A percentile compares a stretch with the other conserved stretches of the same genome.
phyloP scores from a whole-genome alignment of 768 basidiomycete genomes.

The Tylopilus vinaceipallidus region DNA sequence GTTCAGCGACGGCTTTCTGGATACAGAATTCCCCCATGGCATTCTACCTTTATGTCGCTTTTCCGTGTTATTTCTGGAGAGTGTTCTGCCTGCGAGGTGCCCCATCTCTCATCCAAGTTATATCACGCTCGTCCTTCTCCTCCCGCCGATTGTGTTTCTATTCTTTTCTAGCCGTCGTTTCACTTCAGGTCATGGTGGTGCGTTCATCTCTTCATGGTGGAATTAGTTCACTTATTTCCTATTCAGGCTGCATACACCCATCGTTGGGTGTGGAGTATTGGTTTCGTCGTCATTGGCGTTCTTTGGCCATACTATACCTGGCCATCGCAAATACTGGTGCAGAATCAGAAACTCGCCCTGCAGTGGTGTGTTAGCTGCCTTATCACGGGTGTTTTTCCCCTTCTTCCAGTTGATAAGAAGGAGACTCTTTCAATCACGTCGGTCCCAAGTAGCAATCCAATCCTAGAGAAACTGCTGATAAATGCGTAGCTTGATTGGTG shows the following conservation, averaged over 20 bases:
- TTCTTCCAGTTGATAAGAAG: conserved; percentile 67
- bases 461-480: conserved; percentile 6
- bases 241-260: conserved; percentile 66
- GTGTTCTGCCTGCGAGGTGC: conserved; percentile 37
- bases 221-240: neutral
- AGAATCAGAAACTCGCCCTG: conserved; percentile 26
- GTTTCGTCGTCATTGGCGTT: conserved; percentile 56
- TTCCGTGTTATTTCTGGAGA: conserved; percentile 78
- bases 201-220: conserved; percentile 25
- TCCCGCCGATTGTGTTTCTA: conserved; percentile 21
- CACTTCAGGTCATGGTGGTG: conserved; percentile 72
- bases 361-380: conserved; percentile 53
- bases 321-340: conserved; percentile 34
- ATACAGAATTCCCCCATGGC: conserved; percentile 66
- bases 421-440: conserved; percentile 64
- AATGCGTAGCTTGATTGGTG: conserved; percentile 45
- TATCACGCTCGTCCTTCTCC: conserved; percentile 23
- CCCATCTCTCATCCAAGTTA: conserved; percentile 9
- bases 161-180: conserved; percentile 35
- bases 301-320: conserved; percentile 61
- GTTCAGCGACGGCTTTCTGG: conserved; percentile 51
- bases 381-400: conserved; percentile 60
- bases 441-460: conserved; percentile 20
- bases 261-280: conserved; percentile 67
- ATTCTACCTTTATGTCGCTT: conserved; percentile 71